These are phyloP conservation scores for Acaromyces ingoldii DNA, from an alignment of 1,284 basidiomycete genomes.

Conservation along the genomic window DNA sequence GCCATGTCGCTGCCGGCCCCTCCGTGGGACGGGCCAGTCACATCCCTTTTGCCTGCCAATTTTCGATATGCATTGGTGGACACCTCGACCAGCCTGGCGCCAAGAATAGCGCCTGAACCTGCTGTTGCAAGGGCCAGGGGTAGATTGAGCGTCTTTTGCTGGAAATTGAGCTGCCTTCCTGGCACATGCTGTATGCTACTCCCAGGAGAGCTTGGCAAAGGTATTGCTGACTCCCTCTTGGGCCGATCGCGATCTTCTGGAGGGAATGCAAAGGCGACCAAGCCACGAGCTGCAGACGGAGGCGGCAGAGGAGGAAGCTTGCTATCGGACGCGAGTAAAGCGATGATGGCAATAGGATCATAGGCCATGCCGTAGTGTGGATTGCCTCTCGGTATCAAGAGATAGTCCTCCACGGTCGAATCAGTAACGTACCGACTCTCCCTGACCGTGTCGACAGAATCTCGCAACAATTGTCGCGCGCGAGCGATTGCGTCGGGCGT, in stretches of 20 bases:
- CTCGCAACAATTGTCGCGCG: neutral
- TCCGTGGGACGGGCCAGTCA: conserved; percentile 10
- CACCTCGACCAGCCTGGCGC: conserved; percentile 25
- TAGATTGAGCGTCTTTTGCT: conserved; percentile 24
- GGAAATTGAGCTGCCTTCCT: neutral
- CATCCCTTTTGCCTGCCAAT: conserved; percentile 22
- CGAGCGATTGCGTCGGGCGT: conserved; percentile 18
- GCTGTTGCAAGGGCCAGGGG: conserved; percentile 34
- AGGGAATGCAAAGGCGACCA: conserved; percentile 40
- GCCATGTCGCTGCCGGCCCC: conserved; percentile 5
- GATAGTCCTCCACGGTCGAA: conserved; percentile 62
- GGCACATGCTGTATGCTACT: too few species aligned
- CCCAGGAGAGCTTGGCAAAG: neutral
- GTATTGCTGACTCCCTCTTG: neutral
- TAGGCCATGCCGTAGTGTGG: conserved; percentile 68
- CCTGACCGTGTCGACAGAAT: conserved; percentile 50
- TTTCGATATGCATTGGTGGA: conserved; percentile 33
- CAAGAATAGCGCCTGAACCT: conserved; percentile 38
- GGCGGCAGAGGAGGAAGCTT: conserved; percentile 40
- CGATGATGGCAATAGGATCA: conserved; percentile 66
- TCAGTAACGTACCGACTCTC: conserved; percentile 38
- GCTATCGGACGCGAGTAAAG: conserved; percentile 45
- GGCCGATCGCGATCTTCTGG: conserved; percentile 10
- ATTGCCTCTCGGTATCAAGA: conserved; percentile 66
- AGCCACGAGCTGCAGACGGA: conserved; percentile 37